Evolutionary conservation across 345 rosid genomes (phyloP).

Genomic region (Kandelia obovata): DNA sequence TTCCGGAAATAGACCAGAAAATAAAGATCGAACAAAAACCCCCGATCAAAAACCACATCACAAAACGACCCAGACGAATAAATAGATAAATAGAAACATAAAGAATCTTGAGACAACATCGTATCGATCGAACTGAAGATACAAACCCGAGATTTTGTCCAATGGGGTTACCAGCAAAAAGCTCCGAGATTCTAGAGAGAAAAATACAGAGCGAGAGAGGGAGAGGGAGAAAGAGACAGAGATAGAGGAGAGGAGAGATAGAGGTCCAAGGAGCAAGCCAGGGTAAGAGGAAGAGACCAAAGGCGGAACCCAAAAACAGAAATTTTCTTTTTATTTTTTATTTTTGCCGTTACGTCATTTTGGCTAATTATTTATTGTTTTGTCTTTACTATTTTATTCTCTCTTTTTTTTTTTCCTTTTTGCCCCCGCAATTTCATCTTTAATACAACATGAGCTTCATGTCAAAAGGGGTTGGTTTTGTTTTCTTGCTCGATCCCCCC

Average conservation of each 20-base stretch:
- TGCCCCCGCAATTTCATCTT: too few species aligned
- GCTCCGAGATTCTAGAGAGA: conserved; percentile 52
- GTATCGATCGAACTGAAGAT: conserved; percentile 41
- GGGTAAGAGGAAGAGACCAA: conserved; percentile 19
- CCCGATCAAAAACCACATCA: conserved; percentile 37
- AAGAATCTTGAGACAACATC: conserved; percentile 10
- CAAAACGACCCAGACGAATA: conserved; percentile 1
- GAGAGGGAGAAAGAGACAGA: conserved; percentile 29
- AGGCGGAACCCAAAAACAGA: conserved; percentile 27
- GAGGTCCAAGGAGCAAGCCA: conserved; percentile 46
- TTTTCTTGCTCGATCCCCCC: too few species aligned
- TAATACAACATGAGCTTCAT: too few species aligned
- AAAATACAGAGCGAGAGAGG: conserved; percentile 23
- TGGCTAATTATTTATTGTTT: not conserved
- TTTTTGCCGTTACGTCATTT: not conserved
- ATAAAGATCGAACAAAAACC: conserved; percentile 36
- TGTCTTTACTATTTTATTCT: not conserved
- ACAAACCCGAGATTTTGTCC: conserved; percentile 39
- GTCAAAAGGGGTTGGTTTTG: too few species aligned
- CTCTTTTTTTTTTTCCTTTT: not conserved
- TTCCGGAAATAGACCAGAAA: conserved; percentile 16
- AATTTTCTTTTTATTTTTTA: conserved; percentile 1
- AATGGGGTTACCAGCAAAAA: conserved; percentile 37
- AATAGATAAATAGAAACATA: conserved; percentile 1
- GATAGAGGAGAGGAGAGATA: conserved; percentile 34